Percentiles rank a stretch among this genome's conserved stretches.
Conservation (phyloP, 257 asterid genomes). For the Petunia secreta region DNA sequence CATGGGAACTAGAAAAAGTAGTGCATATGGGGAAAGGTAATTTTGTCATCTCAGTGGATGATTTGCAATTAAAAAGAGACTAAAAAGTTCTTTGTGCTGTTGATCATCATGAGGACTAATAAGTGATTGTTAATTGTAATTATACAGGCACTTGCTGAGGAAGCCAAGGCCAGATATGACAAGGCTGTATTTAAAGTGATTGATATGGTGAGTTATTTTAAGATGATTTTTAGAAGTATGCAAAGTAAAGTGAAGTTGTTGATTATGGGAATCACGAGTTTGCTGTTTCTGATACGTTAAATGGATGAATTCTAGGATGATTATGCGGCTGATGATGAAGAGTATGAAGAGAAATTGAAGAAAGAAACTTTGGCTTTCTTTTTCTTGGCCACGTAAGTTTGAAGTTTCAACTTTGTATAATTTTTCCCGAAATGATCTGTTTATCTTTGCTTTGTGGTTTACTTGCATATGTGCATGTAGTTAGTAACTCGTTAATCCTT, state of each 20-base stretch:
- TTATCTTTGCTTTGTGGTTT: slow-evolving; percentile 17
- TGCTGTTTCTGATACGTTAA: slow-evolving; percentile 25
- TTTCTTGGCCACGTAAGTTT: slow-evolving; percentile 93
- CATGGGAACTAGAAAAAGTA: slow-evolving; percentile 3
- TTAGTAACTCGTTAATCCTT: slow-evolving; percentile 47
- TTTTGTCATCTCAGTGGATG: slow-evolving; percentile 27
- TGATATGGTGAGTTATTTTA: slow-evolving; percentile 66
- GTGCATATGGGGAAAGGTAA: slow-evolving; percentile 3
- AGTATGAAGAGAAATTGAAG: slow-evolving; percentile 86
- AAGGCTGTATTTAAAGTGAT: slow-evolving; percentile 71
- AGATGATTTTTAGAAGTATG: not conserved
- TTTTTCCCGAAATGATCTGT: not conserved
- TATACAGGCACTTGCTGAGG: slow-evolving; percentile 88
- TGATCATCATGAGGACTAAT: not conserved
- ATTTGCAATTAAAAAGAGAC: not conserved
- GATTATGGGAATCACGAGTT: slow-evolving; percentile 21
- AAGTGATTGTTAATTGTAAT: slow-evolving; percentile 30
- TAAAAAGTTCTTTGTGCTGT: not conserved
- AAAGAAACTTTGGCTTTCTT: slow-evolving; percentile 79
- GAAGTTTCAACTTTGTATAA: not conserved
- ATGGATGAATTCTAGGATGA: slow-evolving; percentile 66
- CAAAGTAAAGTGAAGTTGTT: slow-evolving; percentile 5
- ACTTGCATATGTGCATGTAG: slow-evolving; percentile 19
- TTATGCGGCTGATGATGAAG: slow-evolving; percentile 95
- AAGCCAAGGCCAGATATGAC: slow-evolving; percentile 90